Percentiles rank a stretch among this genome's conserved stretches.
Evolutionary conservation across 1,284 basidiomycete species (phyloP).

Genomic region (Ganoderma leucocontextum): DNA sequence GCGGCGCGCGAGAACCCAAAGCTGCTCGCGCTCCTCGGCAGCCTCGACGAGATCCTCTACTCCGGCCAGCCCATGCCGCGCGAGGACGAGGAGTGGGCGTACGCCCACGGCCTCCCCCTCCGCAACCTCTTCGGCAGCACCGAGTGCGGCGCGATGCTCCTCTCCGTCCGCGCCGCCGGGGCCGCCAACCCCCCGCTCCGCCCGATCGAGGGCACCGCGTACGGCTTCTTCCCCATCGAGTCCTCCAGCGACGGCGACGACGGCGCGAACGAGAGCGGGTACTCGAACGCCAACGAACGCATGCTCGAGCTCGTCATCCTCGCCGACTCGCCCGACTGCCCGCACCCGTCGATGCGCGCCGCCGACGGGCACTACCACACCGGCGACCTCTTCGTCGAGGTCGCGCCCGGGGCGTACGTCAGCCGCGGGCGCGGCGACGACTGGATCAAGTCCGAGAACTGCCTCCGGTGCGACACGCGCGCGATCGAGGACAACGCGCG

Average conservation of each 20-base stretch:
- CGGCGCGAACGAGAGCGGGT: constrained; percentile 42
- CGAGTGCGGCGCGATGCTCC: constrained; percentile 72
- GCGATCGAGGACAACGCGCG: constrained; percentile 76
- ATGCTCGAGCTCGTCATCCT: constrained; percentile 72
- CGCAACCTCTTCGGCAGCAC: constrained; percentile 78
- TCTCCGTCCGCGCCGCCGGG: constrained; percentile 59
- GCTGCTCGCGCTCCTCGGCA: constrained; percentile 60
- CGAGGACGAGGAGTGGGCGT: constrained; percentile 73
- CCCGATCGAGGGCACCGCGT: constrained; percentile 60
- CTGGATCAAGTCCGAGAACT: constrained; percentile 80
- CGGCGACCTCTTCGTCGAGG: constrained; percentile 74
- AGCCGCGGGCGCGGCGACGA: constrained; percentile 76
- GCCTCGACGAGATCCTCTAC: constrained; percentile 67
- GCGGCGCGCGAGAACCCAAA: constrained; percentile 65
- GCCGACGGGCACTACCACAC: constrained; percentile 76
- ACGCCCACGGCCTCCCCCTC: constrained; percentile 61
- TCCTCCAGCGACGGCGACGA: constrained; percentile 37
- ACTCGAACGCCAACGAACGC: constrained; percentile 56
- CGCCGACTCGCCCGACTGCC: constrained; percentile 70
- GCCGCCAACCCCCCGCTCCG: constrained; percentile 41
- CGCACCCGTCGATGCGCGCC: constrained; percentile 59
- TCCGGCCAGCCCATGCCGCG: constrained; percentile 66
- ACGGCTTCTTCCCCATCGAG: constrained; percentile 63
- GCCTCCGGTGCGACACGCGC: constrained; percentile 76
- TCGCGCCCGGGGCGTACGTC: constrained; percentile 58